Evolutionary conservation across 2,329 filamentous ascomycete species (phyloP).

Genomic region (Apiospora pterosperma): DNA sequence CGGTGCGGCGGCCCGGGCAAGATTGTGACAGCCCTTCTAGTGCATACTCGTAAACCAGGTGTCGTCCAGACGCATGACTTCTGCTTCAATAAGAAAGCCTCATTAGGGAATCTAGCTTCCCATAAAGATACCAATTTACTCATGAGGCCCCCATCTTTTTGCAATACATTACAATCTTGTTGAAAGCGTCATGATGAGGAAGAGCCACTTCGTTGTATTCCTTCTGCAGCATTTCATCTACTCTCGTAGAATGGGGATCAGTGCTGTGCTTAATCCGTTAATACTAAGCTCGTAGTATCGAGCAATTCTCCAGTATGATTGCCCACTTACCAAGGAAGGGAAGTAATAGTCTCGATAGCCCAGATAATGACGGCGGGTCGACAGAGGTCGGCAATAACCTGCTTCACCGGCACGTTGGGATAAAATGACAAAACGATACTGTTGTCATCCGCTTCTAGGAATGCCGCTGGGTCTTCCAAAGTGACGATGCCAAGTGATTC

Average conservation of each 20-base stretch:
- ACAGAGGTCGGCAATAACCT: background rate
- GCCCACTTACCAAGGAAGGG: background rate
- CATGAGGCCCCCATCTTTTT: background rate
- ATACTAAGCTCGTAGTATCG: no score
- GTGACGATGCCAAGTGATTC: background rate
- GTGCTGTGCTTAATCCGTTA: no score
- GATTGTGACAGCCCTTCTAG: no score
- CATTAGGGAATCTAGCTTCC: no score
- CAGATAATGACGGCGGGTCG: background rate
- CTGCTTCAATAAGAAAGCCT: background rate
- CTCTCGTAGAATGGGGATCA: background rate
- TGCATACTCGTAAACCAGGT: background rate
- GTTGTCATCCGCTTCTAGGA: background rate
- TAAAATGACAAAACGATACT: background rate
- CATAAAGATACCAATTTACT: background rate
- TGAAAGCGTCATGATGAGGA: background rate
- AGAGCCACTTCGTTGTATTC: background rate
- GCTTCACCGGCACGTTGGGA: background rate
- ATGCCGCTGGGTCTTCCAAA: background rate
- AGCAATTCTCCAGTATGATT: no score
- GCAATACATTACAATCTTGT: background rate
- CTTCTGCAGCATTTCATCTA: background rate
- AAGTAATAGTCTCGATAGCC: background rate
- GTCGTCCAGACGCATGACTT: background rate
- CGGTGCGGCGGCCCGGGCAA: background rate